Percentiles rank a stretch among this genome's conserved stretches.
Conservation (phyloP, 345 rosid genomes). For the Lagerstroemia speciosa region DNA sequence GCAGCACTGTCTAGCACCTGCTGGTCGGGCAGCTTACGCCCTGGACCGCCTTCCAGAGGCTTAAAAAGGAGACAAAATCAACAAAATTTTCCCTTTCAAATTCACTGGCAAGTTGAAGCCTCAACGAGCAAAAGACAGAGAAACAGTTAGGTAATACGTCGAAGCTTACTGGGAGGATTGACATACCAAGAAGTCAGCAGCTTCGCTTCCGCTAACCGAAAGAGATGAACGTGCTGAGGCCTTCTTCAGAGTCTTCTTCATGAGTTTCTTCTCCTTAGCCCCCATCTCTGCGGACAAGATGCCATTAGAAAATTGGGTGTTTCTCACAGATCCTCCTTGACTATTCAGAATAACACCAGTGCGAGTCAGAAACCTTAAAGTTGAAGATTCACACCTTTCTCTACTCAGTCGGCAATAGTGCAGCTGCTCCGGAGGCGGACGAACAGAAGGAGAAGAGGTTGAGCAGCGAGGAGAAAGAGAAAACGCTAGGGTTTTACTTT, state of each 20-base stretch:
- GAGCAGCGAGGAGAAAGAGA: neutral
- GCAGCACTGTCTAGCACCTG: slow-evolving; percentile 32
- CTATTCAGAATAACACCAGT: neutral
- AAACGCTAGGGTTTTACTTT: neutral
- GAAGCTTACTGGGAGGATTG: neutral
- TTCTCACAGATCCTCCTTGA: neutral
- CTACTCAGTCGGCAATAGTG: neutral
- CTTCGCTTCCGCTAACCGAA: slow-evolving; percentile 21
- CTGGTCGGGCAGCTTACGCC: slow-evolving; percentile 34
- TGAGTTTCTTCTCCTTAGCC: slow-evolving; percentile 59
- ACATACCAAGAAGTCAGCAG: slow-evolving; percentile 73
- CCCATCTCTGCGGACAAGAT: slow-evolving; percentile 33
- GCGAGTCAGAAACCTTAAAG: neutral
- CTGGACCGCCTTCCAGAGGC: slow-evolving; percentile 82
- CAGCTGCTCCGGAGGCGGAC: neutral
- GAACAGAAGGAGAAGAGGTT: neutral
- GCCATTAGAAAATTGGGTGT: neutral
- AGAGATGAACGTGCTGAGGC: slow-evolving; percentile 22
- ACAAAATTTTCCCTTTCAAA: neutral
- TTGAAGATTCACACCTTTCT: neutral
- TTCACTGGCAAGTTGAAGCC: neutral
- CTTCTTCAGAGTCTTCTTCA: slow-evolving; percentile 52
- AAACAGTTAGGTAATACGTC: too few relatives aligned
- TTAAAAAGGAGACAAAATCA: slow-evolving; percentile 9
- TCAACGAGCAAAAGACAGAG: neutral